Evolutionary conservation across 2,329 filamentous ascomycete species (phyloP), one percentile per base, ranked within the genome.

Genomic region (Lachnum nothofagi): DNA sequence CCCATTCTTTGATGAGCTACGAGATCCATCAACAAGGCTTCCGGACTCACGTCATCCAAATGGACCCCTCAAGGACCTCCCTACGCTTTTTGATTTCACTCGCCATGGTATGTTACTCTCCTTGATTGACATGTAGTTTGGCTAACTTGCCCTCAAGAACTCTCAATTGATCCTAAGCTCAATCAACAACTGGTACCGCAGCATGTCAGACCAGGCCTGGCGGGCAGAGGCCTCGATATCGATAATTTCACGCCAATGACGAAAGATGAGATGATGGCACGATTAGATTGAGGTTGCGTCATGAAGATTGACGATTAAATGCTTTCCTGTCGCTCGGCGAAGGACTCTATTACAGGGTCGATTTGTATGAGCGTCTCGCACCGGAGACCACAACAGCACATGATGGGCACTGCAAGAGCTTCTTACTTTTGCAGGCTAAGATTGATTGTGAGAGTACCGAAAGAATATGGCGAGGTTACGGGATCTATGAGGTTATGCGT

Each of bases 181-280:
- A 98, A 98, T 73, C 77, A 82, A 63, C 84, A 89, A 69, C 79
- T 98, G 61, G 89, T 97, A 45, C 93, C 93, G 52, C 71, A 79
- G 55, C 91, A 97, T 69, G 82, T 90, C 62, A 84, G 84, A 63
- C 74, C 88, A 19, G 76, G 82, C 51, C 78, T 98, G 52, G 80
- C 80, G 54, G 78, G 84, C 41, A 83, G 83, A 63, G 91, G 88
- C 46, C 79, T 98, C 60, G 91, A 97, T 68, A 89, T 96, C 64
- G 89, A 96, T 70, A 91, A 91, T 69, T 88, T 98, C 70, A 89
- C 83, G 62, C 91, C 91, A 39, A 77, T 98, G 74, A 76, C 86
- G 64, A 95, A 90, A 76, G 86, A 93, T 64, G 89, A 96, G 69
- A 97, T 98, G 93, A 88, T 95, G 75, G 93, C 93, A 51, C 89